Evolutionary conservation across 208 protist genomes (phyloP).

Genomic region (Acanthamoeba royreba): DNA sequence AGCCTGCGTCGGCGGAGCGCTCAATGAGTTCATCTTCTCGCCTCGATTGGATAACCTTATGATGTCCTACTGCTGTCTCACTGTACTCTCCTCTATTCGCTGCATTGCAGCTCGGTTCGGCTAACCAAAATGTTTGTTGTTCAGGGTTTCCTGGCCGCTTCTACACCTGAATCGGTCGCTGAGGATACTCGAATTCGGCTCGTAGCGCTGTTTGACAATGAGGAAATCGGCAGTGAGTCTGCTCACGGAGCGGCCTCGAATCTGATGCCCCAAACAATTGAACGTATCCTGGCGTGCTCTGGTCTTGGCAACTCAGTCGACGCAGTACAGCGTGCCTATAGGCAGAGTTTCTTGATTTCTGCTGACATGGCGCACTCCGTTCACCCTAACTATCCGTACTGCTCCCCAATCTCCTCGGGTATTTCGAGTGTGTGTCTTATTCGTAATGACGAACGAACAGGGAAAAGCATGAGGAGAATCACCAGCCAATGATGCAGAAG

Average conservation of each 20-base stretch:
- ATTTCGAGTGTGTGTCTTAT: not conserved
- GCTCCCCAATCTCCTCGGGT: not conserved
- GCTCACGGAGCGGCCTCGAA: constrained; percentile 70
- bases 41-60: constrained; percentile 94
- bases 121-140: not conserved
- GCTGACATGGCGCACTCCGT: constrained; percentile 95
- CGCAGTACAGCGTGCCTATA: constrained; percentile 72
- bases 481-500: constrained; percentile 87
- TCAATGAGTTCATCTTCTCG: constrained; percentile 94
- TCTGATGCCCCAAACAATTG: constrained; percentile 53
- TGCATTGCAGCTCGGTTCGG: not conserved
- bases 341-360: constrained; percentile 91
- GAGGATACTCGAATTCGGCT: constrained; percentile 86
- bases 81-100: not conserved
- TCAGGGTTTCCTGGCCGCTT: constrained; percentile 18
- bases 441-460: constrained; percentile 20
- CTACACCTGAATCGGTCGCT: constrained; percentile 32
- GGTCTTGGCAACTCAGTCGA: not conserved
- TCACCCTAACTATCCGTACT: constrained; percentile 92
- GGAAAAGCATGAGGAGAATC: constrained; percentile 90
- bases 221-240: constrained; percentile 77
- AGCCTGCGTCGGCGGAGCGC: constrained; percentile 86
- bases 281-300: constrained; percentile 18
- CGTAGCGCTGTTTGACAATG: constrained; percentile 83
- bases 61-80: constrained; percentile 86